Evolutionary conservation across 2,329 filamentous ascomycete species (phyloP).

Genomic region (Microdochium nivale): DNA sequence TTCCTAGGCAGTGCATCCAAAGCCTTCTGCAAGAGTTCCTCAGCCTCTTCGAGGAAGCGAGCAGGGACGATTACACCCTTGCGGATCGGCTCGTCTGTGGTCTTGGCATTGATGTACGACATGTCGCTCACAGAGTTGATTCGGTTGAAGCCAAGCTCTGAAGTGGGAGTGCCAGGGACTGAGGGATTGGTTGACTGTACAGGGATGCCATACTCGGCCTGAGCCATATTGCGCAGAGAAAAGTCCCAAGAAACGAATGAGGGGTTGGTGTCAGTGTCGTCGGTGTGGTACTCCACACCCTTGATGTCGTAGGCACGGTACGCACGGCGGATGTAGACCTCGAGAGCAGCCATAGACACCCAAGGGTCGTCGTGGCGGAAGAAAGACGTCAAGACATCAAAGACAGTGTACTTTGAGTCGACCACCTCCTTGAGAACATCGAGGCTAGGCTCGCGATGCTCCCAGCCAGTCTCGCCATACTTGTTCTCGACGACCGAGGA

Average conservation of each 20-base stretch:
- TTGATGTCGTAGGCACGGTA: constrained; percentile 95
- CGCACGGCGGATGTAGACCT: constrained; percentile 92
- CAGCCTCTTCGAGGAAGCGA: constrained; percentile 86
- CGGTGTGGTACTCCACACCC: constrained; percentile 77
- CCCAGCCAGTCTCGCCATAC: constrained; percentile 95
- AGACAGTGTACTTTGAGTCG: constrained; percentile 97
- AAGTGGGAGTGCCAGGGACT: constrained; percentile 66
- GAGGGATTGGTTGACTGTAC: constrained; percentile 74
- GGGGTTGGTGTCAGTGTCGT: constrained; percentile 52
- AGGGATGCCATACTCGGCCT: constrained; percentile 81
- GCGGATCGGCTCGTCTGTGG: constrained; percentile 67
- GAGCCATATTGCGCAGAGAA: constrained; percentile 82
- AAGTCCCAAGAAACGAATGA: constrained; percentile 95
- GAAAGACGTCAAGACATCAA: constrained; percentile 91
- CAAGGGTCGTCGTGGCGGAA: constrained; percentile 91
- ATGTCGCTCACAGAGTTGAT: constrained; percentile 95
- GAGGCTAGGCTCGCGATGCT: constrained; percentile 85
- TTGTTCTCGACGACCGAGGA: constrained; percentile 94
- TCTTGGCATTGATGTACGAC: constrained; percentile 72
- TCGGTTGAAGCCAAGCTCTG: constrained; percentile 61
- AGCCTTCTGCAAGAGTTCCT: constrained; percentile 76
- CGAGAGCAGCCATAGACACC: constrained; percentile 87
- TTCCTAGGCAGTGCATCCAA: constrained; percentile 72
- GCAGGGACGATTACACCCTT: constrained; percentile 94
- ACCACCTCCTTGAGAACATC: constrained; percentile 95